Base-by-base conservation (phyloP, 768 basidiomycete species). In the Phanerodontia chrysosporium region DNA sequence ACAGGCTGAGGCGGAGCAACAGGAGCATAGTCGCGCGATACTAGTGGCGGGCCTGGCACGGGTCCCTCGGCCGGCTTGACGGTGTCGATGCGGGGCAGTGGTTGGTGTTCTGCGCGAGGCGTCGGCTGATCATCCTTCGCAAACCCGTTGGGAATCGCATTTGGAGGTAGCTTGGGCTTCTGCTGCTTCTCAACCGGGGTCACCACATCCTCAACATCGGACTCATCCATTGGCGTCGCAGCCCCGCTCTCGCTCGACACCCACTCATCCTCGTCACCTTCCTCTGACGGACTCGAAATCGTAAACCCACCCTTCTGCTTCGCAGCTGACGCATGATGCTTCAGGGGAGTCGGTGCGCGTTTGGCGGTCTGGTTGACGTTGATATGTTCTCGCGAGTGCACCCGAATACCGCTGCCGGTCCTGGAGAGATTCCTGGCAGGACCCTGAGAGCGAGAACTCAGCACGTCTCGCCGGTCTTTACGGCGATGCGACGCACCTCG, bases 191-290 rank as follows among this genome's bases (percentile, higher is more conserved):
- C 69, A 24, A 68, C 62, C 0, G 71, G 72, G 7, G 72, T 69
- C 22, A 59, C 65, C 32, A 58, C 49, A 13, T 64, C 75, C 21
- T 76, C 76, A 18, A 18, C 39, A 42, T 80, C 79, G 0, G 82
- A 81, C 39, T 76, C 77, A 51, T 73, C 59, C 49, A 79, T 80
- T 3, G 89, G 89, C 1, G 89, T 90, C 0, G 75, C 87, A 0
- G 82, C 85, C 7, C 87, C 89, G 65, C 87, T 90, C 70, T 88
- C 87, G 68, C 85, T 89, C 27, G 89, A 90, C 0, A 87, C 79
- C 88, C 88, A 90, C 58, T 83, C 89, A 57, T 89, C 87, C 12
- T 88, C 67, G 24, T 83, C 83, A 13, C 76, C 79, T 39, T 76
- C 79, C 25, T 72, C 78, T 42, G 72, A 74, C 29, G 80, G 74